Evolutionary conservation across 1,284 basidiomycete genomes (phyloP).

Genomic region (Cystobasidium pallidum): DNA sequence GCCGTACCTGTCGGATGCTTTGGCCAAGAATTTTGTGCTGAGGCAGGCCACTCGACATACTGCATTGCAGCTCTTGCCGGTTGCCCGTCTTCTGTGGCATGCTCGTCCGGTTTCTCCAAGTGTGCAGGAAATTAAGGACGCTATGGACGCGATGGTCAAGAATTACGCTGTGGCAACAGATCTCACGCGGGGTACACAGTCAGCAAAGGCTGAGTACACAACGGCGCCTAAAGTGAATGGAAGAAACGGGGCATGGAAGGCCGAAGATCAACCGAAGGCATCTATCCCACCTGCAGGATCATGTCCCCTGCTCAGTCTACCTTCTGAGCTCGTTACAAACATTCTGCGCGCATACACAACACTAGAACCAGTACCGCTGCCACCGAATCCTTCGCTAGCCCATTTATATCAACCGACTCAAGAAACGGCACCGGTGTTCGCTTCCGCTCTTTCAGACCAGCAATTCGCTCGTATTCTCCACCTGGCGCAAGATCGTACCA

Average conservation of each 20-base stretch:
- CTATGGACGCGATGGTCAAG: slow-evolving; percentile 32
- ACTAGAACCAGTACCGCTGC: slow-evolving; percentile 34
- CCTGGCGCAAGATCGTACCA: slow-evolving; percentile 34
- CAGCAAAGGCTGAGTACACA: neutral
- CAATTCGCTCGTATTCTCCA: slow-evolving; percentile 38
- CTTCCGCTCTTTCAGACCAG: slow-evolving; percentile 34
- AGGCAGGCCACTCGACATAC: slow-evolving; percentile 21
- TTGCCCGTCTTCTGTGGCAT: slow-evolving; percentile 34
- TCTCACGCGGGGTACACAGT: neutral
- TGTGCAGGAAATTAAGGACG: slow-evolving; percentile 13
- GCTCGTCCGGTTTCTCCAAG: slow-evolving; percentile 3
- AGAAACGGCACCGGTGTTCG: slow-evolving; percentile 19
- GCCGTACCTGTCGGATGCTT: slow-evolving; percentile 22
- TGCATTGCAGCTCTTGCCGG: slow-evolving; percentile 27
- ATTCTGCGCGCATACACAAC: slow-evolving; percentile 33
- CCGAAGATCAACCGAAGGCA: neutral
- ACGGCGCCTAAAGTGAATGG: neutral
- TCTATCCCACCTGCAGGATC: neutral
- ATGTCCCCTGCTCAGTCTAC: slow-evolving; percentile 29
- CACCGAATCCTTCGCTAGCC: slow-evolving; percentile 28
- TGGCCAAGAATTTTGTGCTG: slow-evolving; percentile 31
- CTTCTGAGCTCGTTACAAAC: slow-evolving; percentile 25
- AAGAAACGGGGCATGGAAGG: neutral
- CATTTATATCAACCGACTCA: slow-evolving; percentile 17
- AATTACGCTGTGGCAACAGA: slow-evolving; percentile 11